Conservation (phyloP, 2,329 filamentous ascomycete genomes). For the Ophiostoma montium region DNA sequence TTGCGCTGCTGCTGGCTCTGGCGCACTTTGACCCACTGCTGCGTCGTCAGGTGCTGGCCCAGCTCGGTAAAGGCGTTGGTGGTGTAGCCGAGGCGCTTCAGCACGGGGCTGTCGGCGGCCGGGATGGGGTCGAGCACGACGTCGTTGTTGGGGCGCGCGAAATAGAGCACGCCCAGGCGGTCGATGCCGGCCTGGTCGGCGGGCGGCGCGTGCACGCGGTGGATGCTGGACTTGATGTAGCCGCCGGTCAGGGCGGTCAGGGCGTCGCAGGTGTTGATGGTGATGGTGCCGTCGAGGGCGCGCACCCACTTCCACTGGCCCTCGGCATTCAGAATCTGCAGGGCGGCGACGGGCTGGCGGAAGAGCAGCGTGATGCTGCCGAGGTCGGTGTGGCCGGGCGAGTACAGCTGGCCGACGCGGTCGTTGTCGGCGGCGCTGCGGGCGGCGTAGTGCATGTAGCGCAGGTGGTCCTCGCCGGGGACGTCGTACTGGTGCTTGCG, state of each 20-base stretch:
- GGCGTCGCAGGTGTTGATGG: conserved; percentile 31
- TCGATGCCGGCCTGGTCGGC: conserved; percentile 31
- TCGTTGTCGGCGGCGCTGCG: conserved; percentile 23
- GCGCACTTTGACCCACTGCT: conserved; percentile 12
- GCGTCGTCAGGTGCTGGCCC: conserved; percentile 10
- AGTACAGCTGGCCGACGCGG: conserved; percentile 16
- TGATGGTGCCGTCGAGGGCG: conserved; percentile 30
- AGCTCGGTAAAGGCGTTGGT: conserved; percentile 23
- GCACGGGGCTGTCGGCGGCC: conserved; percentile 19
- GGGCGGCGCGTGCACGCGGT: conserved; percentile 23
- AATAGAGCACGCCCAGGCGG: conserved; percentile 36
- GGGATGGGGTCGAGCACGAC: conserved; percentile 23
- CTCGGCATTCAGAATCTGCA: conserved; percentile 31
- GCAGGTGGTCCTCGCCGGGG: conserved; percentile 39
- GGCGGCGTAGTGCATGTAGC: conserved; percentile 43
- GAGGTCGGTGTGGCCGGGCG: conserved; percentile 35
- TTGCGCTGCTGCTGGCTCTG: conserved; percentile 27
- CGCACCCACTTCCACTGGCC: conserved; percentile 30
- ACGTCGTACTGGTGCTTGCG: conserved; percentile 40
- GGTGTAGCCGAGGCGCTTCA: conserved; percentile 20
- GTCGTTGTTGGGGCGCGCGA: conserved; percentile 30
- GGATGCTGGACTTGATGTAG: conserved; percentile 23
- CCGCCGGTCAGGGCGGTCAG: conserved; percentile 30
- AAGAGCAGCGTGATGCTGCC: conserved; percentile 39
- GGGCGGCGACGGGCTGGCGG: conserved; percentile 37